Conservation (phyloP, 2,329 filamentous ascomycete species). For the Ophiobolus disseminans region DNA sequence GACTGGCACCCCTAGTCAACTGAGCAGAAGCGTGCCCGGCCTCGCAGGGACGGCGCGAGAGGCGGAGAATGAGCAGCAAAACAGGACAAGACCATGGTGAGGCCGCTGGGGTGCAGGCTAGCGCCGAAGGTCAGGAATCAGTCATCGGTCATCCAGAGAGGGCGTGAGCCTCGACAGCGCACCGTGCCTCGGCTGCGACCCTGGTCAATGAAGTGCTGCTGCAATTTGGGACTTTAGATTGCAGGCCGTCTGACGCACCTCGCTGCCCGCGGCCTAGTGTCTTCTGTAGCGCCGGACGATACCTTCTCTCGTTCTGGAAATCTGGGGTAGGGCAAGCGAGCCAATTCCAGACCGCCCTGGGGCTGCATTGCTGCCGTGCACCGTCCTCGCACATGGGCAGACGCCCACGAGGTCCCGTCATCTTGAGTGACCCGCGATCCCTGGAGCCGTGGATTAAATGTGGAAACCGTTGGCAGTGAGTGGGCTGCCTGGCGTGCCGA, state of each 20-base stretch:
- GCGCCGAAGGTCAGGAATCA: slow-evolving; percentile 3
- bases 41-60: slow-evolving; percentile 1
- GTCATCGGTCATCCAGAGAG: neutral
- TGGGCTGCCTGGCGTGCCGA: neutral
- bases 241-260: slow-evolving; percentile 27
- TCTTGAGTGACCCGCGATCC: slow-evolving; percentile 21
- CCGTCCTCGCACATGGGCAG: slow-evolving; percentile 13
- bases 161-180: slow-evolving; percentile 1
- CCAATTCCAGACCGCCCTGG: slow-evolving; percentile 27
- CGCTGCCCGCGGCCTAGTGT: slow-evolving; percentile 17
- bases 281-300: slow-evolving; percentile 28
- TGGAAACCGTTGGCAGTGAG: slow-evolving; percentile 5
- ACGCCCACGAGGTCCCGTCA: slow-evolving; percentile 23
- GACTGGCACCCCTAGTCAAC: neutral
- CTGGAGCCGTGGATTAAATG: slow-evolving; percentile 7
- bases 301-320: slow-evolving; percentile 34
- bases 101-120: slow-evolving; percentile 14
- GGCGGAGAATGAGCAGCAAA: slow-evolving; percentile 21
- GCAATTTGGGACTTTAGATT: slow-evolving; percentile 34
- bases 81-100: slow-evolving; percentile 23
- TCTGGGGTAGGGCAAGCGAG: slow-evolving; percentile 42
- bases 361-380: slow-evolving; percentile 2
- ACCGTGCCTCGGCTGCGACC: slow-evolving; percentile 25
- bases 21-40: neutral
- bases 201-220: slow-evolving; percentile 6